Conservation (phyloP, 2,329 filamentous ascomycete genomes). For the Pseudogymnoascus sp. region DNA sequence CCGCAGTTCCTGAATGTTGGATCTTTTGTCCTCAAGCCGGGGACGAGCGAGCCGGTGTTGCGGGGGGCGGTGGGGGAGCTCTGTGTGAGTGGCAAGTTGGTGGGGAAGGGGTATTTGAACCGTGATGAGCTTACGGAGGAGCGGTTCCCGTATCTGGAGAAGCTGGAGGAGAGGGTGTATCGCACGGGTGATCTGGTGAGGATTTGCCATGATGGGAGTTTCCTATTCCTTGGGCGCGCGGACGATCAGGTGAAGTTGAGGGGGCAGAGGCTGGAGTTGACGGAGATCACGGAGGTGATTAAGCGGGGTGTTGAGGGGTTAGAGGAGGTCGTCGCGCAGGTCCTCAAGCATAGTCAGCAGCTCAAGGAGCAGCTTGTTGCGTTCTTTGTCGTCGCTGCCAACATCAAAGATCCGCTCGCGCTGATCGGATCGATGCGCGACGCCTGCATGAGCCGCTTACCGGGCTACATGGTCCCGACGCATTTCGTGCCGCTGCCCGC, state of each 20-base stretch:
- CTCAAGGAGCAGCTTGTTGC: slow-evolving; percentile 78
- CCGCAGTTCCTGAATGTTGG: slow-evolving; percentile 82
- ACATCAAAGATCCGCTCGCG: slow-evolving; percentile 4
- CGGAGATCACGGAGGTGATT: slow-evolving; percentile 83
- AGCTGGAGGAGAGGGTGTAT: slow-evolving; percentile 61
- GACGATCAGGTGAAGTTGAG: slow-evolving; percentile 91
- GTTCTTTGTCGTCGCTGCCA: slow-evolving; percentile 50
- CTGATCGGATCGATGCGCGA: slow-evolving; percentile 44
- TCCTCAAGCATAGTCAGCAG: slow-evolving; percentile 62
- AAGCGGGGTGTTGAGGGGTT: slow-evolving; percentile 52
- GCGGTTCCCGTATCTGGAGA: slow-evolving; percentile 60
- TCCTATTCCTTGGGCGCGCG: slow-evolving; percentile 79
- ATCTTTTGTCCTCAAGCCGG: slow-evolving; percentile 66
- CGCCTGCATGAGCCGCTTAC: slow-evolving; percentile 63
- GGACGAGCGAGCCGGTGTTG: slow-evolving; percentile 63
- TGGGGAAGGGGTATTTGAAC: slow-evolving; percentile 85
- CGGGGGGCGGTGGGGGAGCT: slow-evolving; percentile 79
- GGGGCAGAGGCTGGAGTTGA: slow-evolving; percentile 81
- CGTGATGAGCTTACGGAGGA: slow-evolving; percentile 69
- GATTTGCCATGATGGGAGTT: slow-evolving; percentile 70
- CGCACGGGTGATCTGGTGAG: slow-evolving; percentile 85
- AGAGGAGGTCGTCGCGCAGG: slow-evolving; percentile 66
- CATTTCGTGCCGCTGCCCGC: slow-evolving; percentile 65
- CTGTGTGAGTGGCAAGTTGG: slow-evolving; percentile 78
- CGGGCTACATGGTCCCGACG: slow-evolving; percentile 85